These are phyloP conservation scores for Trichoderma semiorbis DNA, from an alignment of 2,329 filamentous ascomycete genomes.

Conservation along the genomic window DNA sequence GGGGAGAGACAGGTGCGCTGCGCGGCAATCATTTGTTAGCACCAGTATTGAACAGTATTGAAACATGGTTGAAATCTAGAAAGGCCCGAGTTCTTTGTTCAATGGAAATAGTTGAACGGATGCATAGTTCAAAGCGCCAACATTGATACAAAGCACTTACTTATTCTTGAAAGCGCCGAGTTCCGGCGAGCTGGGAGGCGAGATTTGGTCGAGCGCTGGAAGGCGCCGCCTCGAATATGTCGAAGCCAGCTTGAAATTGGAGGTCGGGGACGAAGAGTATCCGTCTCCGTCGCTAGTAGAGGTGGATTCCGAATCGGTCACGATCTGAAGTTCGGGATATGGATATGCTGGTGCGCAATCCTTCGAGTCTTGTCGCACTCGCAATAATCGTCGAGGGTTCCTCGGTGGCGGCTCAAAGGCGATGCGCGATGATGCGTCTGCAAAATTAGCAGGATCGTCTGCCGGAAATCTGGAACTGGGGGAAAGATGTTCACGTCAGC, in stretches of 20 bases:
- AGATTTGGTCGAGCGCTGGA: constrained; percentile 47
- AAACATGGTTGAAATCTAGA: not conserved
- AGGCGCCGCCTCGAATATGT: constrained; percentile 29
- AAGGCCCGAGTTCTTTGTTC: not conserved
- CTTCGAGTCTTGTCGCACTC: constrained; percentile 14
- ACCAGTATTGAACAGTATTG: not conserved
- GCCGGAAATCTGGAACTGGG: not conserved
- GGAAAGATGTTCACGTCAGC: constrained; percentile 15
- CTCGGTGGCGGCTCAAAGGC: constrained; percentile 34
- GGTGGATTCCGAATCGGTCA: constrained; percentile 19
- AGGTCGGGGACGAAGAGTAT: constrained; percentile 29
- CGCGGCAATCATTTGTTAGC: constrained; percentile 27
- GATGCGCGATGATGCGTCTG: constrained; percentile 24
- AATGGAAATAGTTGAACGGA: not conserved
- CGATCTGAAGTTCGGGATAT: constrained; percentile 15
- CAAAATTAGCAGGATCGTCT: not conserved
- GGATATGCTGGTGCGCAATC: constrained; percentile 51
- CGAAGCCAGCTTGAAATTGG: constrained; percentile 34
- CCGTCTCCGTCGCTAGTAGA: constrained; percentile 32
- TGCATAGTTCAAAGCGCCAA: not conserved
- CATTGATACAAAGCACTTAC: constrained; percentile 37
- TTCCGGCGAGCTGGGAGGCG: constrained; percentile 57
- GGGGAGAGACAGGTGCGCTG: constrained; percentile 44
- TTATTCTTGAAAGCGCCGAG: constrained; percentile 33
- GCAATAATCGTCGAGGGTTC: constrained; percentile 33